Percentiles rank a stretch among this genome's conserved stretches.
Conservation (phyloP, 371 early-diverging fungal species). For the Apophysomyces trapeziformis region DNA sequence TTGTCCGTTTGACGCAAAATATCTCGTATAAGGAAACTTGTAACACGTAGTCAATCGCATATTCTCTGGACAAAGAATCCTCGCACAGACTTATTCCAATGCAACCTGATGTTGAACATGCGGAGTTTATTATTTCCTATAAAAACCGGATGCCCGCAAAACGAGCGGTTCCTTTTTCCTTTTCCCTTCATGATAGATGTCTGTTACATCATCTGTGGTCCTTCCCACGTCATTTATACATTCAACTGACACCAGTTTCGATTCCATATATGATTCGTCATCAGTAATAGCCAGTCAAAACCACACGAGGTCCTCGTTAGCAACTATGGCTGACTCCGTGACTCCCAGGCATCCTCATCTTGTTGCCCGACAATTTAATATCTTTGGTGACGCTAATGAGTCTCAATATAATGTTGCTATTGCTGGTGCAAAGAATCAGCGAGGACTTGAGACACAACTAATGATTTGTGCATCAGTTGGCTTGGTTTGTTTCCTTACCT, state of each 20-base stretch:
- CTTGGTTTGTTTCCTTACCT: conserved; percentile 46
- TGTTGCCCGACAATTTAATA: too few relatives aligned
- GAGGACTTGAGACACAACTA: conserved; percentile 45
- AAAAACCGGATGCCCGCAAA: neutral
- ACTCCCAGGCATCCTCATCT: neutral
- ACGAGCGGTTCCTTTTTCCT: neutral
- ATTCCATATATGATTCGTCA: neutral
- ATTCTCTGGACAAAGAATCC: neutral
- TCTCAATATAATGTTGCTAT: neutral
- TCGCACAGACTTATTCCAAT: conserved; percentile 3
- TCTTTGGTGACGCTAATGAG: too few relatives aligned
- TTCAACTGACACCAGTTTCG: neutral
- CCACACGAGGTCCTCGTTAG: neutral
- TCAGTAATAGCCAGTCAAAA: neutral
- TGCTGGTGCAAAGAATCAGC: conserved; percentile 25
- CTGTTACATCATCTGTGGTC: neutral
- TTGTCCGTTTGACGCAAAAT: too few relatives aligned
- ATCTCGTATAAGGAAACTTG: neutral
- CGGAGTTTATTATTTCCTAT: conserved; percentile 3
- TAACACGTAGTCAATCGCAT: neutral
- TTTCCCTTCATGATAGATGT: neutral
- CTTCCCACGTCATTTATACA: neutral
- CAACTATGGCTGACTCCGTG: neutral
- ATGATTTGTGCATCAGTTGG: conserved; percentile 48
- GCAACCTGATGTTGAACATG: neutral